Base-by-base conservation (phyloP, 2,329 filamentous ascomycete species). In the Nigrospora osmanthi region DNA sequence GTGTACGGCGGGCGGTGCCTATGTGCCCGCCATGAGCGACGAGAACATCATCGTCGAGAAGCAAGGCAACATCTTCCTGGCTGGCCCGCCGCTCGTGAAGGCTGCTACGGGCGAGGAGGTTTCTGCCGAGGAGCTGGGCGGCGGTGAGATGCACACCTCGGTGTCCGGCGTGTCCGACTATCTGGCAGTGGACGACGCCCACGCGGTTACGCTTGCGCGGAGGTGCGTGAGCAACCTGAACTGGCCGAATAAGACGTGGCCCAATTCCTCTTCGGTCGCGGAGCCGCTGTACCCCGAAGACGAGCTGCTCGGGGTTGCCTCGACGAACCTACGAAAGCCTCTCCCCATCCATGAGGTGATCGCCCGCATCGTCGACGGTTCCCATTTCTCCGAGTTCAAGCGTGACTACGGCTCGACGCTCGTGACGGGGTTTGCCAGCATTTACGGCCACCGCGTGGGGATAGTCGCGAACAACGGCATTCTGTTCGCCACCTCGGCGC, bases 381-480 rank as follows among this genome's bases (percentile, higher is more conserved):
- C 85, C 42, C 81, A 83, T 53, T 95, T 98, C 63, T 77, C 87
- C 46, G 91, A 97, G 65, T 98, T 97, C 76, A 98, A 98, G 69
- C 85, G 81, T 42, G 79, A 88, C 62, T 97, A 94, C 62, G 91
- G 91, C 46, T 80, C 80, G 4, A 95, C 90, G 0, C 79, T 98
- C 9, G 86, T 96, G 39, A 96, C 91, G 0, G 89, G 91, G 35
- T 96, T 97, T 61, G 91, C 88, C 1, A 76, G 75, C 55, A 95
- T 97, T 59, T 87, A 95, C 65, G 89, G 90, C 37, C 86, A 95
- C 53, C 86, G 81, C 44, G 89, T 97, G 15, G 91, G 91, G 50
- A 94, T 98, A 57, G 75, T 98, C 15, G 91, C 91, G 51, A 97
- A 97, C 71, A 93, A 96, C 57, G 93, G 93, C 44, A 95, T 97